Evolutionary conservation across 2,329 filamentous ascomycete species (phyloP).

Genomic region (Septoria linicola): DNA sequence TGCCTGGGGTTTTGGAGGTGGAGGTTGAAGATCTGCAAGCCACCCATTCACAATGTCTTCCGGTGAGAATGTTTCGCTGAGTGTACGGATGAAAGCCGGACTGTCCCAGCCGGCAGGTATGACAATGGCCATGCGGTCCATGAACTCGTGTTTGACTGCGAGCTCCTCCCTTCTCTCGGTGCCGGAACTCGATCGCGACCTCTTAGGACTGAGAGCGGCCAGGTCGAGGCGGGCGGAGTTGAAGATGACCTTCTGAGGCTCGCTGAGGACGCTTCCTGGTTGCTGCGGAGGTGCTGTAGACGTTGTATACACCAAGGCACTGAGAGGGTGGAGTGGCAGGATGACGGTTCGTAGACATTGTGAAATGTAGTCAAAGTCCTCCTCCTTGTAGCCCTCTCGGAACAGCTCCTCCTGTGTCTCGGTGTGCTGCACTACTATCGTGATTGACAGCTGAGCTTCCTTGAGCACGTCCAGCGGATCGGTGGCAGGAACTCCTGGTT

Average conservation of each 20-base stretch:
- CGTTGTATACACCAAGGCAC: conserved; percentile 53
- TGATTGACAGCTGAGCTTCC: conserved; percentile 84
- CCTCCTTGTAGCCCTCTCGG: conserved; percentile 90
- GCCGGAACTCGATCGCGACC: conserved; percentile 54
- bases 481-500: conserved; percentile 56
- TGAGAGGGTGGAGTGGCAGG: conserved; percentile 62
- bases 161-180: conserved; percentile 45
- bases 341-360: conserved; percentile 89
- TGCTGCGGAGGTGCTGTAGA: conserved; percentile 37
- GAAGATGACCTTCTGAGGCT: conserved; percentile 74
- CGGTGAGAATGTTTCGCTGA: conserved; percentile 88
- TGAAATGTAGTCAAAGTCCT: conserved; percentile 92
- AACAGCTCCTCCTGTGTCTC: conserved; percentile 90
- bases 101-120: conserved; percentile 98
- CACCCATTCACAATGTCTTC: conserved; percentile 82
- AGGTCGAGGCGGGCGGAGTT: conserved; percentile 65
- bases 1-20: conserved; percentile 61
- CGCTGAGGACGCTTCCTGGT: conserved; percentile 33
- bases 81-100: conserved; percentile 92
- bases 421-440: conserved; percentile 94
- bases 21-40: conserved; percentile 42
- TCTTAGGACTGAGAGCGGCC: conserved; percentile 28
- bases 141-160: conserved; percentile 63
- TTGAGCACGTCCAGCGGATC: conserved; percentile 82
- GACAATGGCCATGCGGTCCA: conserved; percentile 77